Evolutionary conservation across 129 eudicot genomes (phyloP).

Genomic region (Gnaphalium uliginosum): DNA sequence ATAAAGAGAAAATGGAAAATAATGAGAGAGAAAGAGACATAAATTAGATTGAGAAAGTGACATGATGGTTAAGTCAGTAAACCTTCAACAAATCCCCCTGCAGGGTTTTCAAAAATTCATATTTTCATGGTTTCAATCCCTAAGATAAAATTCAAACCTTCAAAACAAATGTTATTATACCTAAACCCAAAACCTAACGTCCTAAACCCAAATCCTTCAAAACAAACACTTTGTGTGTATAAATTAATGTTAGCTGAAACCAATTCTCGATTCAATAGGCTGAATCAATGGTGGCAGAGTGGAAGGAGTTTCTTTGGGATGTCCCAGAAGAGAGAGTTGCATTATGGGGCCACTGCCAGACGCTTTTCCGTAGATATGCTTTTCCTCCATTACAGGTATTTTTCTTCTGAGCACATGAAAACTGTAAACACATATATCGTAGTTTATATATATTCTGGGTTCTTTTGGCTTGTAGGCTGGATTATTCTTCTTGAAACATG

Average conservation of each 20-base stretch:
- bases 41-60: too few species aligned
- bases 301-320: slow-evolving; percentile 99
- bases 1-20: too few species aligned
- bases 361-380: slow-evolving; percentile 74
- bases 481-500: slow-evolving; percentile 85
- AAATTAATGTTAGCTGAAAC: background rate
- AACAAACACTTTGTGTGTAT: background rate
- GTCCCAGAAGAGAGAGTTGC: slow-evolving; percentile 96
- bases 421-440: too few species aligned
- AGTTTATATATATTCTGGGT: background rate
- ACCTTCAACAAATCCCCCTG: too few species aligned
- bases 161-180: too few species aligned
- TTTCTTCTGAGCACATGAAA: slow-evolving; percentile 9
- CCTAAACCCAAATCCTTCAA: too few species aligned
- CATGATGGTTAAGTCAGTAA: too few species aligned
- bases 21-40: too few species aligned
- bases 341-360: slow-evolving; percentile 96
- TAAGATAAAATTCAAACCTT: too few species aligned
- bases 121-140: too few species aligned
- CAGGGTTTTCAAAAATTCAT: too few species aligned
- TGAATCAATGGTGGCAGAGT: slow-evolving; percentile 97
- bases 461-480: slow-evolving; percentile 70
- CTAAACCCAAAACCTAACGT: too few species aligned
- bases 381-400: slow-evolving; percentile 91
- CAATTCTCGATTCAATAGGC: slow-evolving; percentile 53